Conservation (phyloP, 169 alveolate species). For the Plasmodium inui region DNA sequence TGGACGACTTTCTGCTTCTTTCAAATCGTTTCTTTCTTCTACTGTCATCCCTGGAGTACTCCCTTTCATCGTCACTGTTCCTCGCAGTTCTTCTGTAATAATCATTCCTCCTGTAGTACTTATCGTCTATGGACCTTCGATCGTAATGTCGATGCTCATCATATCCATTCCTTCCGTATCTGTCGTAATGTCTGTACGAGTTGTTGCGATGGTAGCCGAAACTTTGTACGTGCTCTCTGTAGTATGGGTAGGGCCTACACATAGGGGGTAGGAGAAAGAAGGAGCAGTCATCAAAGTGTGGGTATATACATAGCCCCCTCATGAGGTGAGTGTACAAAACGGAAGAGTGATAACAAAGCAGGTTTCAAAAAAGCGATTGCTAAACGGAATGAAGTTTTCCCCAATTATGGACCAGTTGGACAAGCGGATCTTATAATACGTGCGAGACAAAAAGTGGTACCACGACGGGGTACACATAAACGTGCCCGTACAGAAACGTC, state of each 20-base stretch:
- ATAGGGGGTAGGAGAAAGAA: not conserved
- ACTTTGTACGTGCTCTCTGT: conserved; percentile 11
- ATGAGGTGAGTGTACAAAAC: not conserved
- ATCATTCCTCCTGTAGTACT: conserved; percentile 41
- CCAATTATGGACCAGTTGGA: not conserved
- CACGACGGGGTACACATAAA: not conserved
- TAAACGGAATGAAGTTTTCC: not conserved
- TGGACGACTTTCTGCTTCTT: conserved; percentile 40
- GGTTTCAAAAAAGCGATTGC: not conserved
- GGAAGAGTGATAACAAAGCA: not conserved
- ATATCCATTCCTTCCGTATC: conserved; percentile 32
- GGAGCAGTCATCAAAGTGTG: not conserved
- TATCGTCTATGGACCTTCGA: conserved; percentile 58
- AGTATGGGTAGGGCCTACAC: conserved; percentile 42
- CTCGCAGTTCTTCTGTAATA: conserved; percentile 33
- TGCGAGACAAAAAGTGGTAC: not conserved
- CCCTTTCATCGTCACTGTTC: conserved; percentile 44
- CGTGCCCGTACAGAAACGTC: not conserved
- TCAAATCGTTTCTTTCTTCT: conserved; percentile 64
- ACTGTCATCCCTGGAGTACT: conserved; percentile 58
- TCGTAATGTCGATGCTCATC: conserved; percentile 51
- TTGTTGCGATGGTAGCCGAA: conserved; percentile 37
- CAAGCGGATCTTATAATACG: not conserved
- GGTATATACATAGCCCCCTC: not conserved
- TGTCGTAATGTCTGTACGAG: conserved; percentile 33